Conservation (phyloP, 2,329 filamentous ascomycete species). For the Aureobasidium vineae region DNA sequence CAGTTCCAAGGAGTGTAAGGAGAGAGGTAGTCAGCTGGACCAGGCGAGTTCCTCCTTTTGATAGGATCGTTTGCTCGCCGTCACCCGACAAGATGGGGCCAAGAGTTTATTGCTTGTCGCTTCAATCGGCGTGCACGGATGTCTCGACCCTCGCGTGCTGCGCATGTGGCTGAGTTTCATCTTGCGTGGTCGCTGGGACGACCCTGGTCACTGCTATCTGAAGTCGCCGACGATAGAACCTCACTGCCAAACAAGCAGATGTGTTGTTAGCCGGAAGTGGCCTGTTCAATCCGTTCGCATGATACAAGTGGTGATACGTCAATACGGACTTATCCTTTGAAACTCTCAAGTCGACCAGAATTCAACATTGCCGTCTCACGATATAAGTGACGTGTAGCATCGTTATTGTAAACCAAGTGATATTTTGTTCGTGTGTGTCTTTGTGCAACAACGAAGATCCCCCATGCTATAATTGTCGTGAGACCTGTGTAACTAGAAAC, state of each 20-base stretch:
- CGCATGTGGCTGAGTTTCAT: background rate
- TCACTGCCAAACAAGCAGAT: no score
- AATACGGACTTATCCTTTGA: background rate
- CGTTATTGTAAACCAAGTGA: background rate
- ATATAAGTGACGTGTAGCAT: background rate
- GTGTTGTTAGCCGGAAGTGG: background rate
- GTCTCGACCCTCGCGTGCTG: background rate
- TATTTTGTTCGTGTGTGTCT: background rate
- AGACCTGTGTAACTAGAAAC: background rate
- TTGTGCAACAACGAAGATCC: background rate
- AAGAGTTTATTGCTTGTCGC: slow-evolving; percentile 18
- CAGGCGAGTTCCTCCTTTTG: background rate
- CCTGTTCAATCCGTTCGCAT: no score
- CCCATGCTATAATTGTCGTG: background rate
- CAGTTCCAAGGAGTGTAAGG: background rate
- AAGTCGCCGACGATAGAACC: background rate
- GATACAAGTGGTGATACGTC: background rate
- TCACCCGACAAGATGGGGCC: slow-evolving; percentile 12
- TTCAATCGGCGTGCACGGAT: slow-evolving; percentile 11
- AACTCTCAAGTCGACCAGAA: background rate
- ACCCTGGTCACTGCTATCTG: background rate
- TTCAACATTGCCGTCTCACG: background rate
- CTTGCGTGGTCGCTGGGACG: background rate
- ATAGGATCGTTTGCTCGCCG: slow-evolving; percentile 9
- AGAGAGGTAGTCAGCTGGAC: background rate